phyloP scores from a whole-genome alignment of 2,329 filamentous ascomycete genomes.

The Emericellopsis atlantica region DNA sequence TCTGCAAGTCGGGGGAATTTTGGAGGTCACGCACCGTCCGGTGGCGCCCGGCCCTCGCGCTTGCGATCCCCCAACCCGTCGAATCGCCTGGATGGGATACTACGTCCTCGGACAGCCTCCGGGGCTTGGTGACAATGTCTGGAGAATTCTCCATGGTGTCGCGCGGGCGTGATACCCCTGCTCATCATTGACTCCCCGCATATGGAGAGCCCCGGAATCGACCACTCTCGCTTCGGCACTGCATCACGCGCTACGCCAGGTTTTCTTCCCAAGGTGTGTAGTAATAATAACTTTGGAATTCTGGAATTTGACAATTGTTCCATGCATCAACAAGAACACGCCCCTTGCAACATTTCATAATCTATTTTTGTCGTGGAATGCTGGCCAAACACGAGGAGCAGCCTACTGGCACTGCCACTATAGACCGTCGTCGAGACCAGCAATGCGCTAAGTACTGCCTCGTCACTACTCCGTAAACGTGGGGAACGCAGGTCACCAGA shows the following conservation, averaged over 20 bases:
- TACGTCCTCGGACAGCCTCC: background rate
- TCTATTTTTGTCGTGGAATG: too few species aligned
- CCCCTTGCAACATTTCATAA: too few species aligned
- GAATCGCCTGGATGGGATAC: too few species aligned
- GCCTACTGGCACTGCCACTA: too few species aligned
- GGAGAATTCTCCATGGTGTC: conserved; percentile 1
- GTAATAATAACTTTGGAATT: too few species aligned
- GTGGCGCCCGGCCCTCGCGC: background rate
- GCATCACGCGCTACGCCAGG: conserved; percentile 15
- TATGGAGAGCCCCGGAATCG: background rate
- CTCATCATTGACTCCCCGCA: background rate
- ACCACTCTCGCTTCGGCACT: conserved; percentile 7
- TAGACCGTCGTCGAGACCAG: too few species aligned
- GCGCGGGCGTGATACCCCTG: background rate
- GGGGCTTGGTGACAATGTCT: background rate
- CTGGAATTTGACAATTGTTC: too few species aligned
- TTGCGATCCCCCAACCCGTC: background rate
- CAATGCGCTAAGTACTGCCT: too few species aligned
- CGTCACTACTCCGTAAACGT: too few species aligned
- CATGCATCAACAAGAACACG: too few species aligned
- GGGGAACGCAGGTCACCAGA: too few species aligned
- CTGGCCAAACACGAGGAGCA: too few species aligned
- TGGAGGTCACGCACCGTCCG: background rate
- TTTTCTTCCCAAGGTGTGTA: background rate
- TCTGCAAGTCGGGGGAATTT: background rate